A percentile compares a stretch with the other conserved stretches of the same genome.
Evolutionary conservation across 1,139 yeast species (phyloP).

Genomic region (Sugiyamaella pinicola): DNA sequence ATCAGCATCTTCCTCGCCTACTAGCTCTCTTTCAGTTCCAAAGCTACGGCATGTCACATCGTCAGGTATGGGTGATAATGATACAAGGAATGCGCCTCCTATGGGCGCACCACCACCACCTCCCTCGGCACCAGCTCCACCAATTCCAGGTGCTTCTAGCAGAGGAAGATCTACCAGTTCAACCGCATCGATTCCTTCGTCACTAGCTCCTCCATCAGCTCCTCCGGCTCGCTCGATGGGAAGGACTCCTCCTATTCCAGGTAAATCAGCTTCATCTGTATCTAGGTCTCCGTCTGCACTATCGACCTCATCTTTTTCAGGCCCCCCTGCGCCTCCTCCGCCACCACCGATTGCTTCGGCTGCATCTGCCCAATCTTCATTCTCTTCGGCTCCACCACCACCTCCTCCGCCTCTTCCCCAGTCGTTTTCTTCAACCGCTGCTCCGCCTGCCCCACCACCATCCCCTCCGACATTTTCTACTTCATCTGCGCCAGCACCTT

Average conservation of each 20-base stretch:
- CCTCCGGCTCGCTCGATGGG: conserved; percentile 25
- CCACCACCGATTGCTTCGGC: conserved; percentile 29
- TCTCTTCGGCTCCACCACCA: conserved; percentile 31
- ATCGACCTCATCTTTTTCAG: conserved; percentile 32
- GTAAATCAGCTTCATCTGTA: conserved; percentile 15
- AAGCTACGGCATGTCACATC: conserved; percentile 16
- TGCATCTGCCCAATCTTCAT: conserved; percentile 30
- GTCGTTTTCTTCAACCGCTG: conserved; percentile 26
- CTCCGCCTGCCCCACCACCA: conserved; percentile 27
- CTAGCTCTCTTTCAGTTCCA: conserved; percentile 26
- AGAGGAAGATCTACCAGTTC: neutral
- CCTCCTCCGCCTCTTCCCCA: conserved; percentile 32
- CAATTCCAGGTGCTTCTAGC: conserved; percentile 13
- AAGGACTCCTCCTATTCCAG: conserved; percentile 19
- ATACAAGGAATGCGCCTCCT: conserved; percentile 15
- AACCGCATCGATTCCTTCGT: conserved; percentile 14
- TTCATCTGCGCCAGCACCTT: conserved; percentile 29
- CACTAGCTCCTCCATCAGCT: conserved; percentile 30
- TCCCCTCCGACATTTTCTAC: conserved; percentile 33
- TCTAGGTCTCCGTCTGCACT: conserved; percentile 27
- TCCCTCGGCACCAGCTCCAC: conserved; percentile 30
- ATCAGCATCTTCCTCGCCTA: conserved; percentile 34
- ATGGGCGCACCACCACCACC: conserved; percentile 34
- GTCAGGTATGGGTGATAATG: conserved; percentile 17
- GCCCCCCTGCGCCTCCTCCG: conserved; percentile 26